Evolutionary conservation across 768 basidiomycete genomes (phyloP).

Genomic region (Zangia roseola): DNA sequence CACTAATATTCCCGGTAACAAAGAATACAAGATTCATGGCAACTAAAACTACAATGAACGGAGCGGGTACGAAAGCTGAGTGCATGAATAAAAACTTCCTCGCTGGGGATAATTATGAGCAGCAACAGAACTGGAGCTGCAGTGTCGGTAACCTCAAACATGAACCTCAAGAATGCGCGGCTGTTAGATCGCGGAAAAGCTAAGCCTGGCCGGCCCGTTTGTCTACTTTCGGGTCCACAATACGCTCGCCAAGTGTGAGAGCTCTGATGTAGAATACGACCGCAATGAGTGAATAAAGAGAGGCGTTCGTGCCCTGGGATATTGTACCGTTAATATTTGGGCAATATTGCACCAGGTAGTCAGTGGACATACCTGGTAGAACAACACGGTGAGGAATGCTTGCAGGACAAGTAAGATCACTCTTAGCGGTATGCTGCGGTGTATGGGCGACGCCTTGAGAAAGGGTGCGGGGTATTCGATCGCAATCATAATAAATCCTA

Average conservation of each 20-base stretch:
- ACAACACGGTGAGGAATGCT: slow-evolving; percentile 59
- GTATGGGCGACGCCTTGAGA: slow-evolving; percentile 51
- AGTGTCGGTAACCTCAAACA: not conserved
- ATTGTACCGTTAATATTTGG: not conserved
- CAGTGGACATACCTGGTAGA: slow-evolving; percentile 65
- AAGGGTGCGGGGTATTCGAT: slow-evolving; percentile 72
- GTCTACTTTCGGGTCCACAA: slow-evolving; percentile 63
- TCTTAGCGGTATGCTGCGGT: slow-evolving; percentile 64
- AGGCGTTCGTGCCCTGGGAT: slow-evolving; percentile 78
- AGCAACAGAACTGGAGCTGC: not conserved
- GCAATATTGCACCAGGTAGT: not conserved
- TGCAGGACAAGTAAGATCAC: slow-evolving; percentile 65
- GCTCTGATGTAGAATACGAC: slow-evolving; percentile 66
- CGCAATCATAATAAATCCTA: slow-evolving; percentile 57
- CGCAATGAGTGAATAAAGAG: slow-evolving; percentile 77
- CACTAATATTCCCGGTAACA: too few species aligned
- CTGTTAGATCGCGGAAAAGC: not conserved
- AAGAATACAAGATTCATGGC: not conserved
- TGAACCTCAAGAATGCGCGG: not conserved
- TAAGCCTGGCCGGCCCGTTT: slow-evolving; percentile 58
- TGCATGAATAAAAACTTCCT: too few species aligned
- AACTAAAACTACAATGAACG: slow-evolving; percentile 4
- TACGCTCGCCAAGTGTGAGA: slow-evolving; percentile 62
- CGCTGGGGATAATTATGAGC: too few species aligned
- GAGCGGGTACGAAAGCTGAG: not conserved